phyloP scores from a whole-genome alignment of 2,329 filamentous ascomycete species.

The Hypoxylon rubiginosum region DNA sequence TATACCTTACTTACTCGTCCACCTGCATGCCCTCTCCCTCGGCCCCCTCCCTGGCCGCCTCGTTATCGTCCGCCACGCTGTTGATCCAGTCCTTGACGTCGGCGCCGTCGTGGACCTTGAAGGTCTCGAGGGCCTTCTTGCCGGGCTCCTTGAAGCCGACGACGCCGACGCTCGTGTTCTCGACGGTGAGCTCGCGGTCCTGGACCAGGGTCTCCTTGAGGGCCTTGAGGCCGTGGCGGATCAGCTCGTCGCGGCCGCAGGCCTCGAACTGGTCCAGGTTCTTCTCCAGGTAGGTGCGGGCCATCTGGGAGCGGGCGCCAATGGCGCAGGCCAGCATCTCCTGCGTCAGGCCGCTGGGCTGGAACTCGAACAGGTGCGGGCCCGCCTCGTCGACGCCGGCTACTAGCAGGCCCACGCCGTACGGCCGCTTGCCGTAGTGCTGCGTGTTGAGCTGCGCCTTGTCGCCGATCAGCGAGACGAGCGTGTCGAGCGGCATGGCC shows the following conservation, averaged over 20 bases:
- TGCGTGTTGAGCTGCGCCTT: constrained; percentile 98
- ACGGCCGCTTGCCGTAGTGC: constrained; percentile 95
- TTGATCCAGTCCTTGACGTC: constrained; percentile 90
- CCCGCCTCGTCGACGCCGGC: constrained; percentile 94
- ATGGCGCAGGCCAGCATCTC: constrained; percentile 98
- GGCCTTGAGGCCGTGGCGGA: constrained; percentile 89
- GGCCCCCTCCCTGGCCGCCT: constrained; percentile 59
- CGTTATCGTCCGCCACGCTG: constrained; percentile 70
- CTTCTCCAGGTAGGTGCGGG: constrained; percentile 94
- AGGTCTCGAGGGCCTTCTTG: constrained; percentile 77
- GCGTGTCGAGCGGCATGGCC: constrained; percentile 88
- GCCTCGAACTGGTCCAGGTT: constrained; percentile 86
- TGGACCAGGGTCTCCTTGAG: constrained; percentile 96
- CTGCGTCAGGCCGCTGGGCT: constrained; percentile 94
- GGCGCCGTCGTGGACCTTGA: constrained; percentile 91
- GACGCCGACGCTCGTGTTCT: constrained; percentile 94
- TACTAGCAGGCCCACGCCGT: constrained; percentile 93
- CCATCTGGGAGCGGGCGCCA: constrained; percentile 96
- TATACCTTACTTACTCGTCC: constrained; percentile 50
- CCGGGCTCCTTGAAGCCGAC: constrained; percentile 73
- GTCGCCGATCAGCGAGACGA: constrained; percentile 92
- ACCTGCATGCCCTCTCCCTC: constrained; percentile 63
- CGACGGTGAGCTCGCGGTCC: constrained; percentile 96
- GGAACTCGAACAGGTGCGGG: constrained; percentile 98
- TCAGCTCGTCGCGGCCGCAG: constrained; percentile 84